Evolutionary conservation across 371 early-diverging fungal species (phyloP), one percentile per base, ranked within the genome.

Genomic region (Saksenaea oblongispora): DNA sequence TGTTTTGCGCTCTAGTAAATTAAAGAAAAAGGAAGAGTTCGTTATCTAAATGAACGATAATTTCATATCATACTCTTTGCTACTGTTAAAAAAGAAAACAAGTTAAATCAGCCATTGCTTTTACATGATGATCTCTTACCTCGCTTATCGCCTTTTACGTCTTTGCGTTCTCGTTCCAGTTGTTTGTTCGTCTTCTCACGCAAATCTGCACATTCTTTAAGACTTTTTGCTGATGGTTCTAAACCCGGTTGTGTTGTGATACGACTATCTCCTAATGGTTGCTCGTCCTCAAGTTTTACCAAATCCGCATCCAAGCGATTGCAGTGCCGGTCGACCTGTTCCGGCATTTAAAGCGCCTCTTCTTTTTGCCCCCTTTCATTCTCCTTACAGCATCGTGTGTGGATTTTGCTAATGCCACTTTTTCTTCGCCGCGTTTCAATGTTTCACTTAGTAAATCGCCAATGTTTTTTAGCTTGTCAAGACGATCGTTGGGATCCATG

Each of bases 341-440:
- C 42, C 5, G 42, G 18, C 17, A 17, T 41, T 28, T 55, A 27
- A 2, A 1, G 9, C 24, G 8, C 15, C 24, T 34, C 3, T 34
- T 26, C 10, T 54, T 31, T 4, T 14, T 22, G n/a, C 5, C 24
- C 8, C 14, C 11, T 36, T 11, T 54, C n/a, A 18, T 24, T 26
- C 27, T 36, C 0, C 76, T 1, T 79, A 94, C 95, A 66, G 93
- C 84, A 65, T 98, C 96, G 66, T 93, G 96, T 0, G 97, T 95
- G 37, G 94, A 89, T 39, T 91, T 89, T 3, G 97, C 97, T 28
- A 98, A 66, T 0, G 92, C 88, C 0, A 96, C 93, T 57, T 96
- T 98, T 58, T 96, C 96, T 68, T 95, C 95, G 26, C 93, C 93
- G 61, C 95, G 89, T 65, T 93, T 90, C 18, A 93, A 74, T n/a